phyloP scores from a whole-genome alignment of 768 basidiomycete species.

The Phylloporus sp. region DNA sequence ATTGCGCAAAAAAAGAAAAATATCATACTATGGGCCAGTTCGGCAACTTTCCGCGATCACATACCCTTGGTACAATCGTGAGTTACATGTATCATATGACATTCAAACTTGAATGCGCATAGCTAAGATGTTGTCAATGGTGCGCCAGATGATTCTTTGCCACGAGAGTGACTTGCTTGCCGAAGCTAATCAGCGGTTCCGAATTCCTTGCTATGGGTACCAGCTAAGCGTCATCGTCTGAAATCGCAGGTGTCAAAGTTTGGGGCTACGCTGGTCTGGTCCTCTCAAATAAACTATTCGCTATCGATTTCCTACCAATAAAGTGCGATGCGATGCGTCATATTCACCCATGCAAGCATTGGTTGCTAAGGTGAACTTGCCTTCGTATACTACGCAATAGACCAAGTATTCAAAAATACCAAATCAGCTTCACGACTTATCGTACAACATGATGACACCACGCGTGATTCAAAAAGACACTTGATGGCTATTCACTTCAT shows the following conservation, averaged over 20 bases:
- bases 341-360: no score
- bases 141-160: neutral
- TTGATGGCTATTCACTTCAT: conserved; percentile 21
- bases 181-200: no score
- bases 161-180: no score
- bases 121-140: conserved; percentile 24
- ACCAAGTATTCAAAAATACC: neutral
- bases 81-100: no score
- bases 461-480: neutral
- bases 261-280: conserved; percentile 42
- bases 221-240: no score
- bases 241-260: conserved; percentile 34
- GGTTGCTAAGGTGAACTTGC: no score
- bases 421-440: neutral
- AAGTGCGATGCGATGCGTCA: no score
- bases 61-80: conserved; percentile 7
- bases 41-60: neutral
- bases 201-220: no score
- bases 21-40: conserved; percentile 9
- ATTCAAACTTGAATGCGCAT: conserved; percentile 13
- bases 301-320: no score
- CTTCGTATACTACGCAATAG: neutral
- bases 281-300: conserved; percentile 7
- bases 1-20: conserved; percentile 11
- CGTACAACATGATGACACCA: conserved; percentile 1